Evolutionary conservation across 83 land plant genomes (phyloP), one percentile per base, ranked within the genome.

Genomic region (Diphasiastrum complanatum): DNA sequence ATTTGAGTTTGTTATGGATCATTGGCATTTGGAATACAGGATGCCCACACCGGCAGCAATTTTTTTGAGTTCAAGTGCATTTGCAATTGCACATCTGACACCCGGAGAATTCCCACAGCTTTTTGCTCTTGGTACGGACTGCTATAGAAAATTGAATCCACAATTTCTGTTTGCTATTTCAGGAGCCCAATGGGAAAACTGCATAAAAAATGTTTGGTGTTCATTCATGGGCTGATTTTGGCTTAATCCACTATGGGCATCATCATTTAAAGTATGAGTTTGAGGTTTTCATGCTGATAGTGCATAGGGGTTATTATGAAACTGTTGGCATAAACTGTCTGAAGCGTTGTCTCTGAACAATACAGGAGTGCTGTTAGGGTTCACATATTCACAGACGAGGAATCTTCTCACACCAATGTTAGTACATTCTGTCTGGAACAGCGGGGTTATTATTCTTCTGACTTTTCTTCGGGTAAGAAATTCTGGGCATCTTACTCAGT

Each of bases 101-200:
- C 96, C 89, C 47, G 89, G 91, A 49, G 86, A 93, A 61, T 79
- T 89, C 70, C 96, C 96, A 26, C 99, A 93, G 56, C 85, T 93
- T 18, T 83, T 85, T 76, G 76, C 85, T 25, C 76, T 93, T 26
- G 99, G 99, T 93, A 78, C 45, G 38, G 4, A 27, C 33, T 33
- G 12, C 8, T 49, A 5, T 49, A 20, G 10, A 14, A 8, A 49
- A 19, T 8, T 33, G 30, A 37, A 33, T 31, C 1, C 27, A 48
- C 23, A 10, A 32, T 8, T 29, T 5, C 22, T n/a, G n/a, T n/a
- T n/a, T n/a, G n/a, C n/a, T n/a, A n/a, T n/a, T n/a, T n/a, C n/a
- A n/a, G n/a, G n/a, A n/a, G n/a, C n/a, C n/a, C n/a, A n/a, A n/a
- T n/a, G n/a, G n/a, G n/a, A n/a, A n/a, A n/a, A n/a, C n/a, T n/a